Percentiles rank a stretch among this genome's conserved stretches.
These are phyloP conservation scores for Conticribra guillardii DNA, from an alignment of 108 stramenopile species.

Conservation along the genomic window DNA sequence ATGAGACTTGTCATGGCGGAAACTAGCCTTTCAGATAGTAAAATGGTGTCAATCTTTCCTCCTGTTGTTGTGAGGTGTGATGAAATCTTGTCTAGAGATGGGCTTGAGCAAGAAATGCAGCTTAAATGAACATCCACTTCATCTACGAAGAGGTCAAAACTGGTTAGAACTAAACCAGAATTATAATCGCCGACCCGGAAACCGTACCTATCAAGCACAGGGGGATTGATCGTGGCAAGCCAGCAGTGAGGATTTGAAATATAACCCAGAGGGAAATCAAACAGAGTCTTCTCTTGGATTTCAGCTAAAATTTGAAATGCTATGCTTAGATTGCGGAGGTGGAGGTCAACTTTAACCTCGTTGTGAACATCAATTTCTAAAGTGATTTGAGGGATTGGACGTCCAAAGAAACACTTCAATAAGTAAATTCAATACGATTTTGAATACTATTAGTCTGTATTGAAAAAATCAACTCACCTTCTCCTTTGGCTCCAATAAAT, in stretches of 20 bases:
- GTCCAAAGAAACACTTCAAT: slow-evolving; percentile 6
- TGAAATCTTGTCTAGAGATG: slow-evolving; percentile 46
- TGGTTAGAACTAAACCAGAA: slow-evolving; percentile 21
- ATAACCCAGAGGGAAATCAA: slow-evolving; percentile 57
- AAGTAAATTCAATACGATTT: slow-evolving; percentile 36
- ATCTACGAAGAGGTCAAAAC: slow-evolving; percentile 27
- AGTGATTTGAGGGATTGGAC: neutral
- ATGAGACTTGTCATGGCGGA: slow-evolving; percentile 41
- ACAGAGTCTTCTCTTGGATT: slow-evolving; percentile 54
- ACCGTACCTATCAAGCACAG: slow-evolving; percentile 31
- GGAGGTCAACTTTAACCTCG: slow-evolving; percentile 43
- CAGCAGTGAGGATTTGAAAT: slow-evolving; percentile 59
- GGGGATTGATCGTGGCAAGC: slow-evolving; percentile 56
- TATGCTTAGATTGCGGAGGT: slow-evolving; percentile 39
- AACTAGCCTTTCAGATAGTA: slow-evolving; percentile 45
- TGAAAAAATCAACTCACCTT: neutral
- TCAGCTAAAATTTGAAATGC: slow-evolving; percentile 41
- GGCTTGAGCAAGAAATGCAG: slow-evolving; percentile 58
- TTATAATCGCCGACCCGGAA: slow-evolving; percentile 12
- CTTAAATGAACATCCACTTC: slow-evolving; percentile 40
- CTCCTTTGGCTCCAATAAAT: slow-evolving; percentile 32
- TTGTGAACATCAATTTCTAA: slow-evolving; percentile 54
- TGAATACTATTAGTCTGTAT: too few relatives aligned
- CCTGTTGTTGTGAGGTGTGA: slow-evolving; percentile 32
- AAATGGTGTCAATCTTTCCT: slow-evolving; percentile 40